Conservation (phyloP, 2,329 filamentous ascomycete species). For the Ophiobolus disseminans region DNA sequence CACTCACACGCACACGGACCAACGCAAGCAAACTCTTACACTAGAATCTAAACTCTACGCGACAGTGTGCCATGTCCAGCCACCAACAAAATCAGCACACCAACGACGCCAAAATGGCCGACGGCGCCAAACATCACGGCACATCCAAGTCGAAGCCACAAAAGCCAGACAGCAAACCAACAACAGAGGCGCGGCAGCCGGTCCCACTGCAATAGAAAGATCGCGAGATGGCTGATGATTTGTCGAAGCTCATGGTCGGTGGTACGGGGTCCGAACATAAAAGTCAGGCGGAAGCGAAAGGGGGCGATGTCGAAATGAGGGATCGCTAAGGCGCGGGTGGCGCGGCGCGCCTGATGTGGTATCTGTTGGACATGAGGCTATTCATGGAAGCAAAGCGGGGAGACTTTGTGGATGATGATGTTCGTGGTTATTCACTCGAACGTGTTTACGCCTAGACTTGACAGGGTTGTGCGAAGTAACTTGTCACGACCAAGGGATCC, state of each 20-base stretch:
- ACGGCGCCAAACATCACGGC: no score
- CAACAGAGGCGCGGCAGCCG: neutral
- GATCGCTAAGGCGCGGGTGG: neutral
- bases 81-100: no score
- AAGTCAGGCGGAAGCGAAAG: neutral
- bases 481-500: neutral
- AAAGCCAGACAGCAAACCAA: neutral
- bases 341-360: neutral
- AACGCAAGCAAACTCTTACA: no score
- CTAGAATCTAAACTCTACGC: no score
- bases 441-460: no score
- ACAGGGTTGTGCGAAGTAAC: no score
- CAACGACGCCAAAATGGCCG: no score
- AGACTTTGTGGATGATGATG: neutral
- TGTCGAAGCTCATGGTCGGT: neutral
- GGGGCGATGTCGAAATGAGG: neutral
- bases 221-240: neutral
- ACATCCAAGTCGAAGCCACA: no score
- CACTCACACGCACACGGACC: no score
- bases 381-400: neutral
- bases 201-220: neutral
- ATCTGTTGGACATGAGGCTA: neutral
- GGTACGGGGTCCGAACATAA: neutral
- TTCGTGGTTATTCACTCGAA: neutral
- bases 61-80: no score